Evolutionary conservation across 75 land plant genomes (phyloP).

Genomic region (Gnetum montanum): DNA sequence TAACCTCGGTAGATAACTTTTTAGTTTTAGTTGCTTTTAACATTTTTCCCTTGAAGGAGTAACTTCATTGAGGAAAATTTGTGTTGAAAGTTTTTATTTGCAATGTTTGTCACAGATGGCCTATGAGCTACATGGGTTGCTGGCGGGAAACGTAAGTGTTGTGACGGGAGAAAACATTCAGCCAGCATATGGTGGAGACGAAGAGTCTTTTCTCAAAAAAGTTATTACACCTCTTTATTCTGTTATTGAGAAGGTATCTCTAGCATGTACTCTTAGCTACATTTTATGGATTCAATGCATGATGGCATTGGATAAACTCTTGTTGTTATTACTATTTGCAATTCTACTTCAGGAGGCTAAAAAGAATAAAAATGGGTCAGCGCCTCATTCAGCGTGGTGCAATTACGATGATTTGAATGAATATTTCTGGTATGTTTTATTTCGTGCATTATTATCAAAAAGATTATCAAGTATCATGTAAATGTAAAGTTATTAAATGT

Average conservation of each 20-base stretch:
- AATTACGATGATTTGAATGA: slow-evolving; percentile 99
- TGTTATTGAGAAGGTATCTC: slow-evolving; percentile 73
- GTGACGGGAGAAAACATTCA: slow-evolving; percentile 91
- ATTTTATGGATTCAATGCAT: background rate
- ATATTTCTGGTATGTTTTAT: slow-evolving; percentile 92
- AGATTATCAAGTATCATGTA: too few species aligned
- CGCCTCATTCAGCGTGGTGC: slow-evolving; percentile 91
- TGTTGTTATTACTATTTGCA: background rate
- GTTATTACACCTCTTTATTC: slow-evolving; percentile 82
- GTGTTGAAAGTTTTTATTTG: too few species aligned
- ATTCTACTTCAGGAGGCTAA: slow-evolving; percentile 57
- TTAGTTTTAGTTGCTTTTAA: too few species aligned
- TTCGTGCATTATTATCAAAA: too few species aligned
- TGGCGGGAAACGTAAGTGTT: slow-evolving; percentile 88
- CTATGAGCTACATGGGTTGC: slow-evolving; percentile 88
- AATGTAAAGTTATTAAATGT: too few species aligned
- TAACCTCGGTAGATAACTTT: background rate
- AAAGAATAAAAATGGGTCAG: slow-evolving; percentile 70
- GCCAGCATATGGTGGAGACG: slow-evolving; percentile 96
- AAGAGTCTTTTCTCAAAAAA: slow-evolving; percentile 79
- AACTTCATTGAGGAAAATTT: too few species aligned
- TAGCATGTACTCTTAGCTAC: background rate
- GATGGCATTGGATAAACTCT: background rate
- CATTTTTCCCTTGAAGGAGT: too few species aligned
- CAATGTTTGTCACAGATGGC: slow-evolving; percentile 95